Base-by-base conservation (phyloP, 2,329 filamentous ascomycete genomes). In the Incumbomyces lentus region DNA sequence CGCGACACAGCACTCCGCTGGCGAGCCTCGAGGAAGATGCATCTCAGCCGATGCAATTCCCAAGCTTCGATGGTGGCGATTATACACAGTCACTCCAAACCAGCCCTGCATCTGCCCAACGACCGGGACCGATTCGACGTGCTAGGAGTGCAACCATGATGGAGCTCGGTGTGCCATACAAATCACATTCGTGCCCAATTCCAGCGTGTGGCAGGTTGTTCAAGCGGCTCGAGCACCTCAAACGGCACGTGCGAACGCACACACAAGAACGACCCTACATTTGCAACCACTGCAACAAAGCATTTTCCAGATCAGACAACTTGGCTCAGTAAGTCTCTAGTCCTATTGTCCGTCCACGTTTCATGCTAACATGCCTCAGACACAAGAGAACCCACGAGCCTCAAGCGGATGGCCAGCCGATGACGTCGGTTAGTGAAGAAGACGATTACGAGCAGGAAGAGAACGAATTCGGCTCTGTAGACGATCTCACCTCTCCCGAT, bases 181-280 rank as follows among this genome's bases (percentile, higher is more conserved):
- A 98, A 69, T 95, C 89, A 34, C 92, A 98, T 68, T 96, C 90
- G 1, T 98, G 92, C 72, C 92, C 92, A n/a, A 98, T 98, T 60
- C 92, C 92, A 22, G 93, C 90, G 46, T 98, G 92, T 65, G 92
- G 92, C 46, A 84, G 92, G 61, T 78, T 95, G 52, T 98, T 98
- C 78, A 98, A 98, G 81, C 83, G 92, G 68, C 79, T 98, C 73
- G 92, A 98, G 73, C 92, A 98, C 72, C 81, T 98, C 62, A 98
- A 98, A 78, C 82, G 89, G 76, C 92, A 98, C 72, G 92, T 98
- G 67, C 86, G 92, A 71, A 98, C 92, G 62, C 92, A 98, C 75
- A 98, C 92, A 47, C 92, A 98, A 75, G 92, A 98, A 75, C 86
- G 90, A 71, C 92, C 92, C 59, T 98, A 98, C 69, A 83, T 93